Conservation (phyloP, 208 protist genomes). For the Acanthamoeba healyi region DNA sequence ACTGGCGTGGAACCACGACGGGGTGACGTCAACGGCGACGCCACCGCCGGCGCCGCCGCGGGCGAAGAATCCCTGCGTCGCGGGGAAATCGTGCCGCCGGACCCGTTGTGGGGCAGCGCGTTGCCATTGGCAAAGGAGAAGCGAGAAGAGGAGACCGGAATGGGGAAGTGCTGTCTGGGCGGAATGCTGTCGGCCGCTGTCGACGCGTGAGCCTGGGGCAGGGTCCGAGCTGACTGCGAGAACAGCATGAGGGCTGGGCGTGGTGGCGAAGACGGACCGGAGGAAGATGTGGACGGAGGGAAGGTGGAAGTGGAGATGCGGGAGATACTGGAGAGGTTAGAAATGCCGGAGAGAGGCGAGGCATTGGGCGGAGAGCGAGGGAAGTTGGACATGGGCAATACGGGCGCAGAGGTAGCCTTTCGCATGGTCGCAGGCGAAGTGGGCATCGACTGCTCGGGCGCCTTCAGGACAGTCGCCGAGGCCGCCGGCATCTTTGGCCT, state of each 20-base stretch:
- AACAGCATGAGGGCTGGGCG: background rate
- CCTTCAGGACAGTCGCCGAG: background rate
- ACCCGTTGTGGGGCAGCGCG: background rate
- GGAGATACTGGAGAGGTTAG: too few relatives aligned
- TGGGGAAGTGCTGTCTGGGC: background rate
- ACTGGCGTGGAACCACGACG: background rate
- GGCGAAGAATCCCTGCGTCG: conserved; percentile 4
- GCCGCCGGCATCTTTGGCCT: background rate
- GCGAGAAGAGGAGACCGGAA: background rate
- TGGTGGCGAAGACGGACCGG: background rate
- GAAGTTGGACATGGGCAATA: background rate
- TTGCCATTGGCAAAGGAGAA: background rate
- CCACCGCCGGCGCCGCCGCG: background rate
- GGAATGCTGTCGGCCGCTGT: background rate
- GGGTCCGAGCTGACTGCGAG: conserved; percentile 19
- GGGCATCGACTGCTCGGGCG: background rate
- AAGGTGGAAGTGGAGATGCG: background rate
- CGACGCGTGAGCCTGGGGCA: background rate
- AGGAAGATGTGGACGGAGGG: background rate
- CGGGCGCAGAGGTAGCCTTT: conserved; percentile 39
- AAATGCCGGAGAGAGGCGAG: background rate
- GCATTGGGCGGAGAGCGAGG: conserved; percentile 3
- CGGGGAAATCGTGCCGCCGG: background rate
- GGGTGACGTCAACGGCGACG: background rate
- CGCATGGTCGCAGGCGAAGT: conserved; percentile 14